These are phyloP conservation scores for Diophrys sp. DNA, from an alignment of 73 alveolate species.

Conservation along the genomic window DNA sequence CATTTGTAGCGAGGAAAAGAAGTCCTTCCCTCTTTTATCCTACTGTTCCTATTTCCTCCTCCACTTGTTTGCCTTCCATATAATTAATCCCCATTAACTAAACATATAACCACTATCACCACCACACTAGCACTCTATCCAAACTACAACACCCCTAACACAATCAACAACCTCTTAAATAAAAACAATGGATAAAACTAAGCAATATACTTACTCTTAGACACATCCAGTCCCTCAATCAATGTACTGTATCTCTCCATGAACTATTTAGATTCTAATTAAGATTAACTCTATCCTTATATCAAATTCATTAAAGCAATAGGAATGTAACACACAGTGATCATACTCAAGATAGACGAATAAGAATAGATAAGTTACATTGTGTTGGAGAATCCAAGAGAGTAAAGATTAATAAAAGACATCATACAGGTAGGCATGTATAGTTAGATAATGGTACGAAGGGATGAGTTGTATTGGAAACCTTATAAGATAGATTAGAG, in stretches of 20 bases:
- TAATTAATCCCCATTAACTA: no score
- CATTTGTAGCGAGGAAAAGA: no score
- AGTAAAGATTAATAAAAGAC: background rate
- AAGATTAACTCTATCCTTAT: no score
- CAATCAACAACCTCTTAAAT: background rate
- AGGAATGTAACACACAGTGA: background rate
- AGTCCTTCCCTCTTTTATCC: no score
- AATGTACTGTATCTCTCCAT: background rate
- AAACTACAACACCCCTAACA: no score
- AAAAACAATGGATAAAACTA: background rate
- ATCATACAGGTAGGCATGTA: background rate
- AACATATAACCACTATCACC: no score
- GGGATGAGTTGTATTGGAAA: background rate
- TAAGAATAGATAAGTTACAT: background rate
- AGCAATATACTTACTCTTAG: background rate
- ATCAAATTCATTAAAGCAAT: no score
- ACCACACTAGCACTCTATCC: no score
- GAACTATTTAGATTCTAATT: background rate
- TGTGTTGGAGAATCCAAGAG: background rate
- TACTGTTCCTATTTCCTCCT: no score
- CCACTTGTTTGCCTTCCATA: no score
- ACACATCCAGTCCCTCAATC: background rate
- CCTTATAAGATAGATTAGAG: background rate
- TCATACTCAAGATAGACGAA: background rate
- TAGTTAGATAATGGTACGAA: background rate